Evolutionary conservation across 73 alveolate species (phyloP), one percentile per base, ranked within the genome.

Genomic region (Paramecium primaurelia): DNA sequence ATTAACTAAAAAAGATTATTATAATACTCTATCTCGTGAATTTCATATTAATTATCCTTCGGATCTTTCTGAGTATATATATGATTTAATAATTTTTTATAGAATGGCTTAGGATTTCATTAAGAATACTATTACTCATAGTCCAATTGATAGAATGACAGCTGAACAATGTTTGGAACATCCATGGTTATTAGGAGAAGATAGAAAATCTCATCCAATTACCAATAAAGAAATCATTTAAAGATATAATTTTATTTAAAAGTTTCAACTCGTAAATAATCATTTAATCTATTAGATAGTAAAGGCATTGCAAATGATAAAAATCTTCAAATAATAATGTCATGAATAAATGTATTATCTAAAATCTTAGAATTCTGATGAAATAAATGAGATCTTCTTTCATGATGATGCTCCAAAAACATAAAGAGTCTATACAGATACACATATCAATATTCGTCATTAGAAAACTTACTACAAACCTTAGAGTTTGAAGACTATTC

Each of bases 71-170:
- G 87, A 73, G 87, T 73, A 73, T 38, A 73, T 38, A 11, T 11
- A 10, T 30, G 38, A 18, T 14, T 49, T 54, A 1, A 54, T 38
- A 30, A 8, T 2, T 11, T 11, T 34, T 38, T 3, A 20, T 14
- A 73, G 87, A 37, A 73, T 73, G 87, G 87, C 87, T n/a, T 5
- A 73, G 37, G 87, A 73, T 73, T 73, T 73, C 59, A 14, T 73
- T 6, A 38, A 73, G 40, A 73, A 73, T 12, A 73, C 87, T 4
- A 20, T 73, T 12, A 73, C 87, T 6, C 47, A 6, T 20, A 37
- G 22, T 40, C 60, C 87, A 16, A 34, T 37, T 0, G 59, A 73
- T 73, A 32, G 87, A 14, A 73, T 73, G 87, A 12, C 59, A 37
- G 87, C 87, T 14, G 60, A 73, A 73, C 11, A 73, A n/a, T 73